Evolutionary conservation across 495 filamentous ascomycete species (phyloP).

Genomic region (Parathielavia appendiculata): DNA sequence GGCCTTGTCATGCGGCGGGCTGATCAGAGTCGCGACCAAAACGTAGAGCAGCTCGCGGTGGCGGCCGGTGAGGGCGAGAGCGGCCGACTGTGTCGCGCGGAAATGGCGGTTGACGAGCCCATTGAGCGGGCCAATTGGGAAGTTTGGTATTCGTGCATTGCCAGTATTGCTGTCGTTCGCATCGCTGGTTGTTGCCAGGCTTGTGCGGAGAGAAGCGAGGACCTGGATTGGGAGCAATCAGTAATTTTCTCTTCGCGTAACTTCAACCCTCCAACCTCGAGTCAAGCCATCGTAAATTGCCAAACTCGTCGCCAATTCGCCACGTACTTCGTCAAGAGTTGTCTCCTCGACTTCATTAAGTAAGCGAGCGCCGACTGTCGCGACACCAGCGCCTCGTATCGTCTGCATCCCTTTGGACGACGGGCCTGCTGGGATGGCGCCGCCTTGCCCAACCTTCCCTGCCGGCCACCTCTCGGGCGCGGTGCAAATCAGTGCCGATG

Average conservation of each 20-base stretch:
- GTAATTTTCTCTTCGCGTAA: background rate
- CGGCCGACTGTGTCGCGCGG: slow-evolving; percentile 33
- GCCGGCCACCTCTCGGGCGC: slow-evolving; percentile 45
- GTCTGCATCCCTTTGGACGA: slow-evolving; percentile 3
- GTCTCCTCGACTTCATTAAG: slow-evolving; percentile 44
- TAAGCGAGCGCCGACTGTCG: slow-evolving; percentile 56
- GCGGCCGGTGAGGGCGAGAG: slow-evolving; percentile 43
- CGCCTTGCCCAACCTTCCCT: slow-evolving; percentile 53
- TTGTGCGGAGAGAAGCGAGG: slow-evolving; percentile 44
- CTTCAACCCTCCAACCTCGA: slow-evolving; percentile 9
- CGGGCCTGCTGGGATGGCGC: slow-evolving; percentile 48
- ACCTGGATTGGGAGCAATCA: slow-evolving; percentile 28
- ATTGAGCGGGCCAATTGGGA: slow-evolving; percentile 41
- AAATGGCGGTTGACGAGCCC: slow-evolving; percentile 37
- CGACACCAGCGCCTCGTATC: slow-evolving; percentile 28
- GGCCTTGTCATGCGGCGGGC: slow-evolving; percentile 47
- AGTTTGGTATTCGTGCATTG: slow-evolving; percentile 21
- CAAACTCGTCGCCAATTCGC: background rate
- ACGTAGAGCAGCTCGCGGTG: slow-evolving; percentile 67
- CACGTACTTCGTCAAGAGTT: slow-evolving; percentile 41
- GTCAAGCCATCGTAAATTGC: background rate
- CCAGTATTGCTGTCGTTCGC: slow-evolving; percentile 1
- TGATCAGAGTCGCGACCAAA: slow-evolving; percentile 54
- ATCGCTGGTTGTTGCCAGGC: slow-evolving; percentile 23
- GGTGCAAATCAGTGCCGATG: slow-evolving; percentile 45